A percentile compares a stretch with the other conserved stretches of the same genome.
phyloP scores from a whole-genome alignment of 2,329 filamentous ascomycete species.

The Cercospora sojina region DNA sequence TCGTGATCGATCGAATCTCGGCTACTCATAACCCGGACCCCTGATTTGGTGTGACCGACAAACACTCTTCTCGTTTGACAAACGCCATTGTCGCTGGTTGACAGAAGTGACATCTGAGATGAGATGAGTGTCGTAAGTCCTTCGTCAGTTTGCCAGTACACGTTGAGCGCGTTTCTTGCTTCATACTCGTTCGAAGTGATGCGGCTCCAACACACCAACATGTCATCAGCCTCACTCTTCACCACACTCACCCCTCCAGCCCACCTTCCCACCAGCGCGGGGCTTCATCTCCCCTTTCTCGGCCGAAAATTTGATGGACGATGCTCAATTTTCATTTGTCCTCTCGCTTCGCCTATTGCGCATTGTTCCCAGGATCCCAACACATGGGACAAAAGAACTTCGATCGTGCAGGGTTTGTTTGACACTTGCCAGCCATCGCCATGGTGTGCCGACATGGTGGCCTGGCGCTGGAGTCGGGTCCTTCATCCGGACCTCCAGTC shows the following conservation, averaged over 20 bases:
- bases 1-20: background rate
- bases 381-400: conserved; percentile 3
- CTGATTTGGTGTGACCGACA: background rate
- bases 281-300: background rate
- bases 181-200: background rate
- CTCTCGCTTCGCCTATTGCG: background rate
- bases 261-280: background rate
- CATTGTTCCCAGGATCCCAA: background rate
- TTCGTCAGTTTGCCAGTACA: background rate
- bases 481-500: background rate
- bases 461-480: background rate
- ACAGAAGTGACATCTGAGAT: background rate
- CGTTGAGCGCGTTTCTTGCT: background rate
- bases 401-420: background rate
- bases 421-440: conserved; percentile 2
- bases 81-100: background rate
- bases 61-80: background rate
- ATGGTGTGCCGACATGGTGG: background rate
- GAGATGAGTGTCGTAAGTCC: background rate
- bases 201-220: background rate
- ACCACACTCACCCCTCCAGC: background rate
- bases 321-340: background rate
- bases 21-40: background rate
- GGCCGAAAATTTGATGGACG: background rate
- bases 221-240: background rate